These are phyloP conservation scores for Trichomonas vaginalis DNA, from an alignment of 208 protist genomes.

Conservation along the genomic window DNA sequence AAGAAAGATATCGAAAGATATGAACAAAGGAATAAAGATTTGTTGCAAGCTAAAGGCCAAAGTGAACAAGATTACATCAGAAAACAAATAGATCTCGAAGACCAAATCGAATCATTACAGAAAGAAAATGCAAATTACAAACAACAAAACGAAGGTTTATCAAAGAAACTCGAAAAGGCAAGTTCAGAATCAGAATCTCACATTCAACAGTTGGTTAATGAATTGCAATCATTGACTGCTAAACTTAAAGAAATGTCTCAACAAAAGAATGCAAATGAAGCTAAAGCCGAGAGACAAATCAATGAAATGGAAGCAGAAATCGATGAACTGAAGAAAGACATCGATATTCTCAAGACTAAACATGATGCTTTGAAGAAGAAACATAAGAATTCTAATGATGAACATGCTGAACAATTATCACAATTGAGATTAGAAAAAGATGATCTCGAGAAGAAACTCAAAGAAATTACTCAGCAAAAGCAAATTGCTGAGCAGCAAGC, in stretches of 20 bases:
- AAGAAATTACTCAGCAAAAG: neutral
- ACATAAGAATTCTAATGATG: neutral
- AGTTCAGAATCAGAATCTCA: neutral
- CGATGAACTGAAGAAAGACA: neutral
- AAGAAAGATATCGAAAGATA: neutral
- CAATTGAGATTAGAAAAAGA: neutral
- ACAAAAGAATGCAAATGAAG: neutral
- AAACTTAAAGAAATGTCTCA: neutral
- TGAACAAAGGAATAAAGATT: neutral
- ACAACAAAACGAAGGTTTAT: neutral
- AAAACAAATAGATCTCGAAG: neutral
- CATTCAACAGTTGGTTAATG: neutral
- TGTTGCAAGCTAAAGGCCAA: neutral
- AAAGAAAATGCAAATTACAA: neutral
- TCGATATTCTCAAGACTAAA: neutral
- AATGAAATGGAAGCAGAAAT: neutral
- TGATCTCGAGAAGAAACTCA: neutral
- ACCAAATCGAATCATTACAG: neutral
- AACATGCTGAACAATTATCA: neutral
- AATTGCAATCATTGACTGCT: neutral
- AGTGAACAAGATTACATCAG: neutral
- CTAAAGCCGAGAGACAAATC: neutral
- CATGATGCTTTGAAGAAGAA: neutral
- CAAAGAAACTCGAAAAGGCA: neutral
- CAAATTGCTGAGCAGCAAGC: neutral